These are phyloP conservation scores for Saccharomycopsis amapae DNA, from an alignment of 805 yeast species.

Conservation along the genomic window DNA sequence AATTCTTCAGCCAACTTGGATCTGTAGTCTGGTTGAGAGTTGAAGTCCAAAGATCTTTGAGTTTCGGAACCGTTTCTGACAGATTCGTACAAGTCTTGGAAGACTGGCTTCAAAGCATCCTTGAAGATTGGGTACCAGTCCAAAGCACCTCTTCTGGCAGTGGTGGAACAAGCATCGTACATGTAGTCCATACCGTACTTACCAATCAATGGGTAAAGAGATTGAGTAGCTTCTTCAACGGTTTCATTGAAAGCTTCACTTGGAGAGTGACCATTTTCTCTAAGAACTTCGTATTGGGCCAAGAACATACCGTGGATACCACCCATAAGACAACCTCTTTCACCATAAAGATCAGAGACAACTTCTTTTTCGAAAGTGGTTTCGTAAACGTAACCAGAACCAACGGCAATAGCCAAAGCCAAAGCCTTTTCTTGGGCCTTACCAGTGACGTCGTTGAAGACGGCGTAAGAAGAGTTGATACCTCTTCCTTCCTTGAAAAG, in stretches of 20 bases:
- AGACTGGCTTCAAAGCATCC: conserved; percentile 97
- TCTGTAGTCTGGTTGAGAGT: conserved; percentile 97
- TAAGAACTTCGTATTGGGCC: conserved; percentile 98
- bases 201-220: conserved; percentile 97
- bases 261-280: conserved; percentile 99
- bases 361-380: conserved; percentile 99
- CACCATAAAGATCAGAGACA: conserved; percentile 98
- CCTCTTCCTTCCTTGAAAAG: conserved; percentile 99
- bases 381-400: conserved; percentile 99
- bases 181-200: conserved; percentile 99
- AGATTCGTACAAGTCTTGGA: conserved; percentile 90
- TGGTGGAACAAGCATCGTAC: conserved; percentile 99
- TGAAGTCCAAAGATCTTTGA: conserved; percentile 95
- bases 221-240: conserved; percentile 99
- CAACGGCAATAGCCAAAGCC: conserved; percentile 98
- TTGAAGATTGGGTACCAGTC: conserved; percentile 99
- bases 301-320: conserved; percentile 99
- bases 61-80: conserved; percentile 97
- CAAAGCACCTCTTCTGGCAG: conserved; percentile 99
- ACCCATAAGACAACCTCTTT: conserved; percentile 99
- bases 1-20: conserved; percentile 92
- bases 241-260: conserved; percentile 99
- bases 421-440: conserved; percentile 98
- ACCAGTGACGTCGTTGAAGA: conserved; percentile 98
- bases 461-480: conserved; percentile 99